Base-by-base conservation (phyloP, 129 eudicot genomes). In the Tagetes patula region DNA sequence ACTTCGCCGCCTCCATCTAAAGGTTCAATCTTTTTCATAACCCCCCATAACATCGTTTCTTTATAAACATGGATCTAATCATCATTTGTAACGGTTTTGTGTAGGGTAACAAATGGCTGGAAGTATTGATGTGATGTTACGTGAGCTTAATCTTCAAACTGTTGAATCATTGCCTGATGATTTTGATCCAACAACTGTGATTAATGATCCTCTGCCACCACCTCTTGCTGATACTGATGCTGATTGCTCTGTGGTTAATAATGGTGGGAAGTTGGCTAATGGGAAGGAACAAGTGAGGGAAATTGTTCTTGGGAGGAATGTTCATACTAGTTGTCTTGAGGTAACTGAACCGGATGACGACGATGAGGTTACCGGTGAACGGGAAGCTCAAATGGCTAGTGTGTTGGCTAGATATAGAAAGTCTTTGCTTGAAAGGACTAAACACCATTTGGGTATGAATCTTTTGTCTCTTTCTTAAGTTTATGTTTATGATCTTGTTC, bases 321-420 rank as follows among this genome's bases (percentile, higher is more conserved):
- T 94, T 80, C 99, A 90, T 66, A 82, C 96, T 27, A 65, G 79
- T 68, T 86, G 91, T 77, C 80, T 83, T 20, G 89, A 80, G 72
- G 84, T 94, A 31, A 94, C 99, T 31, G 97, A 94, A 84, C 99
- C 97, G 1, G 96, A 90, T 64, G 91, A 77, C 30, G 96, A 94
- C 37, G 97, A 94, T 60, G 99, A 94, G 12, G 81, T 85, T 9
- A 90, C 99, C 8, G 97, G 99, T 1, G 99, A 94, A 75, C 89
- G 92, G 53, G 99, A 94, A 32, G 99, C 96, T 31, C 79, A 86
- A 67, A 94, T 90, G 96, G 99, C 99, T 37, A 75, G 94, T 65
- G 94, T 94, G 0, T 66, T 94, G 83, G 99, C 99, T 33, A 67
- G 97, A 50, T 94, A 94, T 75, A 71, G 96, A 12, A 91, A 85